These are phyloP conservation scores for Fusarium setosum DNA, from an alignment of 2,329 filamentous ascomycete species.

Conservation along the genomic window DNA sequence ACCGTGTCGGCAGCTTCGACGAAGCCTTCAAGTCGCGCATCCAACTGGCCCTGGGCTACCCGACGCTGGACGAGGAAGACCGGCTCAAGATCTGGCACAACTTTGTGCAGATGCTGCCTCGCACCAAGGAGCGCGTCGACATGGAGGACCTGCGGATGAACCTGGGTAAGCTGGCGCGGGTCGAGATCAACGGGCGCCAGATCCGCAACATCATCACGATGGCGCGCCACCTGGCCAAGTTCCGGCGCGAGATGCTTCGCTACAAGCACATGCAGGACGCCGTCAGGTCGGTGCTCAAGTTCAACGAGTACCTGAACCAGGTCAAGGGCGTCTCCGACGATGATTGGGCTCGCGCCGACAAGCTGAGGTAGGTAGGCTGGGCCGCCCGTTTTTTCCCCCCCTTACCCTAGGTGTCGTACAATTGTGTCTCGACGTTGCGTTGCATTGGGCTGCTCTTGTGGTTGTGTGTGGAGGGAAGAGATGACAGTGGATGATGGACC, in stretches of 20 bases:
- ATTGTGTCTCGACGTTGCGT: no score
- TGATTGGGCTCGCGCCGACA: conserved; percentile 10
- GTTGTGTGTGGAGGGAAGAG: background rate
- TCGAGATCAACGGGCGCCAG: conserved; percentile 44
- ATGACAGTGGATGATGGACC: background rate
- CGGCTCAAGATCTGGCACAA: conserved; percentile 42
- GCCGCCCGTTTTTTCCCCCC: no score
- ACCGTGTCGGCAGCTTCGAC: conserved; percentile 57
- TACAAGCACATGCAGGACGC: conserved; percentile 21
- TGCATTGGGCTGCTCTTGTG: background rate
- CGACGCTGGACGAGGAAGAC: conserved; percentile 30
- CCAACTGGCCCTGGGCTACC: conserved; percentile 45
- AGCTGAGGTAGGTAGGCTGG: conserved; percentile 5
- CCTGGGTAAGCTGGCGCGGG: conserved; percentile 9
- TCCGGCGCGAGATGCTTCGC: conserved; percentile 3
- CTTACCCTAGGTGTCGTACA: background rate
- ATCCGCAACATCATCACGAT: conserved; percentile 44
- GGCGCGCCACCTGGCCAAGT: conserved; percentile 27
- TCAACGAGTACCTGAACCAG: conserved; percentile 13
- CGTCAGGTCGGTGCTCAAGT: conserved; percentile 12
- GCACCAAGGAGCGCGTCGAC: conserved; percentile 34
- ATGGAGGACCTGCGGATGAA: conserved; percentile 17
- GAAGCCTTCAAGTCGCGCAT: conserved; percentile 57
- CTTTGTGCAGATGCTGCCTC: conserved; percentile 38
- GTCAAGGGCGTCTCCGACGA: conserved; percentile 21